A percentile compares a stretch with the other conserved stretches of the same genome.
phyloP scores from a whole-genome alignment of 192 early-diverging fungal species.

The Backusella circina region DNA sequence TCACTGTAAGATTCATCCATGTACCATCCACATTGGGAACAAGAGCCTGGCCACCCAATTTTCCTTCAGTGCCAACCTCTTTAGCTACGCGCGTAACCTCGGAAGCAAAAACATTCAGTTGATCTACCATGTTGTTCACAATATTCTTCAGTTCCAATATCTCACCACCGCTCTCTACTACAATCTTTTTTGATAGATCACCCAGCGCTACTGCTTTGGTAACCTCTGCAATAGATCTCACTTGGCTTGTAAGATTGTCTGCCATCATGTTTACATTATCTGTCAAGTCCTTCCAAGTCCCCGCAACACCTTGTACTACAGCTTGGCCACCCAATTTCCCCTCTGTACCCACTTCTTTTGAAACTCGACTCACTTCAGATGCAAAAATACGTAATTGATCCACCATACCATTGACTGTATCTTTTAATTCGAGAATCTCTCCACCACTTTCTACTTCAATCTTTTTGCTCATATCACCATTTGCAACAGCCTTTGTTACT shows the following conservation, averaged over 20 bases:
- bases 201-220: constrained; percentile 65
- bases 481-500: constrained; percentile 57
- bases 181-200: constrained; percentile 64
- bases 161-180: constrained; percentile 62
- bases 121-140: constrained; percentile 66
- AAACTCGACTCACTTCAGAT: constrained; percentile 46
- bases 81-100: constrained; percentile 65
- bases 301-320: constrained; percentile 30
- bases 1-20: constrained; percentile 38
- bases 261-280: constrained; percentile 52
- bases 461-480: constrained; percentile 59
- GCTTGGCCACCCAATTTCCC: constrained; percentile 49
- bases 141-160: constrained; percentile 66
- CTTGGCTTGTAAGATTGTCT: constrained; percentile 41
- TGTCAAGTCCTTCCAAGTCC: constrained; percentile 45
- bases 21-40: constrained; percentile 37
- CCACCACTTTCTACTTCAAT: constrained; percentile 46
- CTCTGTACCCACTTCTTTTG: constrained; percentile 50
- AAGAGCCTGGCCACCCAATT: constrained; percentile 44
- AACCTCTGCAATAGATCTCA: constrained; percentile 45
- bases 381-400: constrained; percentile 47
- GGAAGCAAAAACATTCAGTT: constrained; percentile 46
- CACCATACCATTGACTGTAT: constrained; percentile 62
- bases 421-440: constrained; percentile 55
- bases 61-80: constrained; percentile 63